These are phyloP conservation scores for Prunus mume DNA, from an alignment of 306 rosid genomes.

Conservation along the genomic window DNA sequence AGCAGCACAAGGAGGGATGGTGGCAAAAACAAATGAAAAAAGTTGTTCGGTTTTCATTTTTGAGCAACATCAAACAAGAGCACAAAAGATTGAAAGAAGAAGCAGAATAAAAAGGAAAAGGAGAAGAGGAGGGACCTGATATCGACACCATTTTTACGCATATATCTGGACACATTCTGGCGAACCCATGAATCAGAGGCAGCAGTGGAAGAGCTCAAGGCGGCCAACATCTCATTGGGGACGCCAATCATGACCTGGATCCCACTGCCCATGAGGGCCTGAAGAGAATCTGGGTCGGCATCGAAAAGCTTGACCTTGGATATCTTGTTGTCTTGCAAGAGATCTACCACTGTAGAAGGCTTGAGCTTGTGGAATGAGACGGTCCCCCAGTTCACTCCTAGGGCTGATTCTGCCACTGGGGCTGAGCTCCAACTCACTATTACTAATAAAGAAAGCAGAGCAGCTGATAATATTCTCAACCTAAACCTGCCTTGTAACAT, in stretches of 20 bases:
- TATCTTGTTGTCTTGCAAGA: conserved; percentile 60
- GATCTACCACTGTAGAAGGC: conserved; percentile 79
- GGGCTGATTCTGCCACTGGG: conserved; percentile 32
- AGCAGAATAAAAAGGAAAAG: not conserved
- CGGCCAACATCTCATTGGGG: conserved; percentile 76
- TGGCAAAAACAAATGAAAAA: not conserved
- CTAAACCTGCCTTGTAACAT: not conserved
- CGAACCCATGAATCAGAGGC: conserved; percentile 83
- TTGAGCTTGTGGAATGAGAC: conserved; percentile 63
- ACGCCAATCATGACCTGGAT: conserved; percentile 87
- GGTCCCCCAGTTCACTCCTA: conserved; percentile 93
- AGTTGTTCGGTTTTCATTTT: not conserved
- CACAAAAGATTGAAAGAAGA: not conserved
- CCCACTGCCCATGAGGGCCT: conserved; percentile 63
- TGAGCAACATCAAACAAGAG: not conserved
- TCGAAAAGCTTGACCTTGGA: conserved; percentile 83
- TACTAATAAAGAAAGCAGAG: not conserved
- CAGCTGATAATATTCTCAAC: not conserved
- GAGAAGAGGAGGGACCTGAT: conserved; percentile 54
- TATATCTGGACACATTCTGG: conserved; percentile 63
- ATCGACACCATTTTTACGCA: conserved; percentile 71
- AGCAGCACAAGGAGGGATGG: not conserved
- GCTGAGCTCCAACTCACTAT: not conserved
- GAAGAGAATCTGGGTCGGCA: conserved; percentile 58
- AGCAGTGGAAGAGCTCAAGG: conserved; percentile 55